Evolutionary conservation across 2,329 filamentous ascomycete species (phyloP).

Genomic region (Cladosporium cucumerinum): DNA sequence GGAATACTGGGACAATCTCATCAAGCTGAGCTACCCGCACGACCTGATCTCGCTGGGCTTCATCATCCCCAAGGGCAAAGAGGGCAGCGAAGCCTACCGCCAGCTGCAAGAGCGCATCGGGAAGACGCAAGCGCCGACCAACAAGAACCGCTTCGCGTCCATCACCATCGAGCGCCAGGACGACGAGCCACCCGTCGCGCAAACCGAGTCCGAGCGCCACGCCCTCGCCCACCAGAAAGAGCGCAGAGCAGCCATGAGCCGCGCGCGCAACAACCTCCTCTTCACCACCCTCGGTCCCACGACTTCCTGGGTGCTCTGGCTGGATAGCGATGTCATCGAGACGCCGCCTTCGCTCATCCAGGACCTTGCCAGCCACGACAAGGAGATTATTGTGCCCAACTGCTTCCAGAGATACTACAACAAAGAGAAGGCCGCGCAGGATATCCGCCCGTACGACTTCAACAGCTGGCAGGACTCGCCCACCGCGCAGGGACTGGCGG

Average conservation of each 20-base stretch:
- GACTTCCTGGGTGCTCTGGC: slow-evolving; percentile 95
- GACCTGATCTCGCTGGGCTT: slow-evolving; percentile 93
- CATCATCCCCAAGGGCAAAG: slow-evolving; percentile 86
- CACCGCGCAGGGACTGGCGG: slow-evolving; percentile 69
- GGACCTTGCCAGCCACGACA: slow-evolving; percentile 82
- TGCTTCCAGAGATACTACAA: slow-evolving; percentile 80
- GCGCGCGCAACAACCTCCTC: slow-evolving; percentile 86
- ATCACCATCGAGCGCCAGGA: slow-evolving; percentile 95
- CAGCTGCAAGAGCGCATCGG: slow-evolving; percentile 80
- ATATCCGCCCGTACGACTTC: slow-evolving; percentile 87
- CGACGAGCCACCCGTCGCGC: slow-evolving; percentile 81
- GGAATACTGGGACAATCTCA: slow-evolving; percentile 90
- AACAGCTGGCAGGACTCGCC: slow-evolving; percentile 96
- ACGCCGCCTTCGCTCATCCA: slow-evolving; percentile 82
- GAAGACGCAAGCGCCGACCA: slow-evolving; percentile 78
- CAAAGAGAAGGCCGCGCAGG: slow-evolving; percentile 67
- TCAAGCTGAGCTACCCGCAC: slow-evolving; percentile 82
- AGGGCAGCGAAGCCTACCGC: slow-evolving; percentile 81
- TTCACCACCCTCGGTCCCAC: slow-evolving; percentile 90
- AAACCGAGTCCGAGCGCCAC: slow-evolving; percentile 85
- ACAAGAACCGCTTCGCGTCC: slow-evolving; percentile 81
- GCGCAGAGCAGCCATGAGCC: slow-evolving; percentile 84
- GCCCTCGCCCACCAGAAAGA: slow-evolving; percentile 87
- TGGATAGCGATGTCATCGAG: slow-evolving; percentile 89
- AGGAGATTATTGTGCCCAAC: slow-evolving; percentile 90